phyloP scores from a whole-genome alignment of 257 asterid species.

The Scutellaria barbata region DNA sequence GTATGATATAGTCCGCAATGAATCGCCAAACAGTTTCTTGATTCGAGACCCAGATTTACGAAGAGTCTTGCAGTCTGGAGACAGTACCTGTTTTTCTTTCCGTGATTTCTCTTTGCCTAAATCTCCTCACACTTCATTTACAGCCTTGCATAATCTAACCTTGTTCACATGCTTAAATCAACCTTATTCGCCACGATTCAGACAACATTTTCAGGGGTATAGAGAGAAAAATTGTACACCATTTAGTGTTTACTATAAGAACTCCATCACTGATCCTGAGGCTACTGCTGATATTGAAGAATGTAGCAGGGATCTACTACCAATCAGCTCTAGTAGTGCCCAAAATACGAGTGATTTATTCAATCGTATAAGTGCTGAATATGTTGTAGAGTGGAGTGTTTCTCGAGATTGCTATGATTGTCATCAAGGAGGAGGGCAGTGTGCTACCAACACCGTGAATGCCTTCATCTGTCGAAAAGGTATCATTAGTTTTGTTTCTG shows the following conservation, averaged over 20 bases:
- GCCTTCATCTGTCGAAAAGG: conserved; percentile 41
- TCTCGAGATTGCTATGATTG: conserved; percentile 42
- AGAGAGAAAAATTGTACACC: background rate
- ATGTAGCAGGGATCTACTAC: conserved; percentile 37
- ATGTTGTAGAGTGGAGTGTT: conserved; percentile 44
- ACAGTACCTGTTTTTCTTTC: conserved; percentile 23
- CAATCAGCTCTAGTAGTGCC: background rate
- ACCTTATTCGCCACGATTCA: background rate
- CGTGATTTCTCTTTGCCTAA: background rate
- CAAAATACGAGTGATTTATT: conserved; percentile 8
- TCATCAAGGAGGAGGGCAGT: conserved; percentile 44
- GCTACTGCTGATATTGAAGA: background rate
- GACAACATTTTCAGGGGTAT: background rate
- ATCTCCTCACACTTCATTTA: conserved; percentile 30
- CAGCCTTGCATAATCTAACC: conserved; percentile 36
- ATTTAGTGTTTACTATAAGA: conserved; percentile 15
- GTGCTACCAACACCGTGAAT: conserved; percentile 27
- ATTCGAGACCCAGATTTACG: background rate
- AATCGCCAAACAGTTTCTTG: background rate
- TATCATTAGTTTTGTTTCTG: too few species aligned
- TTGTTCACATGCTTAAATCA: conserved; percentile 14
- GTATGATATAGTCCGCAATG: background rate
- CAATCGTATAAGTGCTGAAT: conserved; percentile 24
- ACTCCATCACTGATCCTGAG: background rate
- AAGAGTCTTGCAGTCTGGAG: background rate